These are phyloP conservation scores for Scopulariopsis brevicaulis DNA, from an alignment of 2,329 filamentous ascomycete species.

Conservation along the genomic window DNA sequence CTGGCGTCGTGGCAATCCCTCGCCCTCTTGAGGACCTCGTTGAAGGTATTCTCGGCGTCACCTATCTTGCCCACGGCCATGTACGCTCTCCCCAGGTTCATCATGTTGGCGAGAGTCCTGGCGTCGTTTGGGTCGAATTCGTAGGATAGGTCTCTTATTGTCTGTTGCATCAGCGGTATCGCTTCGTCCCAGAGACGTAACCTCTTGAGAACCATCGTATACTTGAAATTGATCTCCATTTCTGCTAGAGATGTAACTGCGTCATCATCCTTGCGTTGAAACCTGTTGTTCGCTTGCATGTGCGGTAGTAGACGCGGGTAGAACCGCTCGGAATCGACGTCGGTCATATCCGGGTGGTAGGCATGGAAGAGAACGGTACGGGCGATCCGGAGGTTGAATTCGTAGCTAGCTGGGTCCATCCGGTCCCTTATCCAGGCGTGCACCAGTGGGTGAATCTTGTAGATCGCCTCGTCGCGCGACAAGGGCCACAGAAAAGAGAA, in stretches of 20 bases:
- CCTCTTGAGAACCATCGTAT: not conserved
- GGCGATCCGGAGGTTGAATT: not conserved
- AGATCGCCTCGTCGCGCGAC: not conserved
- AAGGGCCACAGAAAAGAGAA: constrained; percentile 11
- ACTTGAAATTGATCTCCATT: constrained; percentile 1
- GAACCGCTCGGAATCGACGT: constrained; percentile 1
- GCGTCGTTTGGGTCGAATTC: not conserved
- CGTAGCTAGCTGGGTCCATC: not conserved
- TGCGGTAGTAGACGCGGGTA: constrained; percentile 1
- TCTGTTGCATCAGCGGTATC: not conserved
- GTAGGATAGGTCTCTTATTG: not conserved
- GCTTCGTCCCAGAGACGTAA: constrained; percentile 3
- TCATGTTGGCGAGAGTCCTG: not conserved
- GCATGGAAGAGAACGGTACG: not conserved
- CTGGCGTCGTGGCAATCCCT: not conserved
- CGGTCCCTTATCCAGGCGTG: not conserved
- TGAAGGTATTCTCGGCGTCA: not conserved
- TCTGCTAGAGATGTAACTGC: not conserved
- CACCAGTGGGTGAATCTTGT: not conserved
- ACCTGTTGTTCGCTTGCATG: not conserved
- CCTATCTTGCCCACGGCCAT: not conserved
- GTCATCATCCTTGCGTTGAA: not conserved
- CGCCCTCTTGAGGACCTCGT: not conserved
- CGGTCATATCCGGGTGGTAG: not conserved
- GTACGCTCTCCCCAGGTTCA: constrained; percentile 1